A percentile compares a stretch with the other conserved stretches of the same genome.
phyloP scores from a whole-genome alignment of 768 basidiomycete genomes.

The Inosperma sp. region DNA sequence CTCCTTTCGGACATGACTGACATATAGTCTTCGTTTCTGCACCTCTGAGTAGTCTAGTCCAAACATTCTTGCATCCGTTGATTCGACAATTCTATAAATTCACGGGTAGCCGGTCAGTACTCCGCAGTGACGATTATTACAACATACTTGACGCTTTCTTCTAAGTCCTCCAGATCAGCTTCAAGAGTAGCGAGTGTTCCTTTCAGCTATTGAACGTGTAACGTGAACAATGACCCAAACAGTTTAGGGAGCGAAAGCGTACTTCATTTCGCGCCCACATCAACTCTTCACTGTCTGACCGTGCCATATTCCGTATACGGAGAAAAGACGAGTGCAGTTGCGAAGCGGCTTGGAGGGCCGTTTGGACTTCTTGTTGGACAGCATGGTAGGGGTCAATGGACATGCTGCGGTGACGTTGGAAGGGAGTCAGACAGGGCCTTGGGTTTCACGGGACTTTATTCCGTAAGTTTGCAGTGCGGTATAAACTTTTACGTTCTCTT shows the following conservation, averaged over 20 bases:
- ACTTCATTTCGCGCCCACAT: conserved; percentile 78
- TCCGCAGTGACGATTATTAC: neutral
- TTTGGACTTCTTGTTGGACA: conserved; percentile 78
- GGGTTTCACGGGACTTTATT: neutral
- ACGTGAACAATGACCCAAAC: neutral
- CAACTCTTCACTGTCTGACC: conserved; percentile 74
- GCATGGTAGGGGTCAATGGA: conserved; percentile 84
- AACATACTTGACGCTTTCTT: conserved; percentile 83
- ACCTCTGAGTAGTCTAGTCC: conserved; percentile 80
- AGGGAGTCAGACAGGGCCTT: neutral
- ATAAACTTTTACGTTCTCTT: neutral
- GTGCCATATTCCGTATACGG: conserved; percentile 72
- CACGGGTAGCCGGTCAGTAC: neutral
- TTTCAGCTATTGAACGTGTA: conserved; percentile 48
- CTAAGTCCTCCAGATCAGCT: conserved; percentile 88
- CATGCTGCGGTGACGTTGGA: neutral
- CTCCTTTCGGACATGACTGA: conserved; percentile 66
- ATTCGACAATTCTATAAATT: conserved; percentile 70
- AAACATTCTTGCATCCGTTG: conserved; percentile 77
- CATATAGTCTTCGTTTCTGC: conserved; percentile 67
- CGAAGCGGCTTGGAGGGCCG: conserved; percentile 63
- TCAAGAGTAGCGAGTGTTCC: conserved; percentile 74
- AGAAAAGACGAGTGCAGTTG: conserved; percentile 72
- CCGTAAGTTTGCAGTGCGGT: neutral
- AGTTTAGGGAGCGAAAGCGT: conserved; percentile 13